Evolutionary conservation across 768 basidiomycete species (phyloP).

Genomic region (Agaricus subrufescens): DNA sequence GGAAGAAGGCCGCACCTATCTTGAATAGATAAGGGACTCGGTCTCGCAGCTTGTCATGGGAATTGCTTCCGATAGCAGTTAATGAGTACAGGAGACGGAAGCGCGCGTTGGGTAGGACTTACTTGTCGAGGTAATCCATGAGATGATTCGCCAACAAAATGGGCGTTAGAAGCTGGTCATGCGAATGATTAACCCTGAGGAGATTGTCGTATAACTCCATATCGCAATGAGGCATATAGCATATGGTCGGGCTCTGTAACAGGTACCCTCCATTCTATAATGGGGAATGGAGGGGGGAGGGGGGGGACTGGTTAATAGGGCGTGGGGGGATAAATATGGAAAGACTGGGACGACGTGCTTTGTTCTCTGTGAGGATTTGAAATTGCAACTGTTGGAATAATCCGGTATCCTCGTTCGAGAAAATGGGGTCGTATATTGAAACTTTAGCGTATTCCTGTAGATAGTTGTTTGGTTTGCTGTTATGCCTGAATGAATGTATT

Average conservation of each 20-base stretch:
- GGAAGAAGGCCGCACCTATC: constrained; percentile 39
- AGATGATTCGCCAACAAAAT: constrained; percentile 65
- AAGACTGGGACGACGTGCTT: constrained; percentile 35
- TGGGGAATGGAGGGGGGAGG: background rate
- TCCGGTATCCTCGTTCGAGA: constrained; percentile 53
- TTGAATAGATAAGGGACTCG: constrained; percentile 49
- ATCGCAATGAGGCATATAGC: constrained; percentile 82
- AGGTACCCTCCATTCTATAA: constrained; percentile 30
- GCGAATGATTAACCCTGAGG: constrained; percentile 57
- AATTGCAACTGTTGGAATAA: constrained; percentile 44
- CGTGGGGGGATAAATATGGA: constrained; percentile 11
- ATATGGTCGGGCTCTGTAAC: constrained; percentile 46
- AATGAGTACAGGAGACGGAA: constrained; percentile 12
- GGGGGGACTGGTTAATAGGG: background rate
- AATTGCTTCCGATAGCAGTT: constrained; percentile 37
- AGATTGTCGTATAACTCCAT: constrained; percentile 64
- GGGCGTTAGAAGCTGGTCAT: constrained; percentile 37
- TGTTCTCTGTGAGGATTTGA: constrained; percentile 36
- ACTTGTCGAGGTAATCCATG: constrained; percentile 66
- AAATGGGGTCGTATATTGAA: constrained; percentile 69
- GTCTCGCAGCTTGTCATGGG: constrained; percentile 42
- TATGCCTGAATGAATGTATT: too few relatives aligned
- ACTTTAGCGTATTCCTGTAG: constrained; percentile 43
- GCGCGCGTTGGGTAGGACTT: constrained; percentile 15
- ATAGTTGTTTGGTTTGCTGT: constrained; percentile 8